Evolutionary conservation across 139 green algal species (phyloP), one percentile per base, ranked within the genome.

Genomic region (Coccomyxa sp.): DNA sequence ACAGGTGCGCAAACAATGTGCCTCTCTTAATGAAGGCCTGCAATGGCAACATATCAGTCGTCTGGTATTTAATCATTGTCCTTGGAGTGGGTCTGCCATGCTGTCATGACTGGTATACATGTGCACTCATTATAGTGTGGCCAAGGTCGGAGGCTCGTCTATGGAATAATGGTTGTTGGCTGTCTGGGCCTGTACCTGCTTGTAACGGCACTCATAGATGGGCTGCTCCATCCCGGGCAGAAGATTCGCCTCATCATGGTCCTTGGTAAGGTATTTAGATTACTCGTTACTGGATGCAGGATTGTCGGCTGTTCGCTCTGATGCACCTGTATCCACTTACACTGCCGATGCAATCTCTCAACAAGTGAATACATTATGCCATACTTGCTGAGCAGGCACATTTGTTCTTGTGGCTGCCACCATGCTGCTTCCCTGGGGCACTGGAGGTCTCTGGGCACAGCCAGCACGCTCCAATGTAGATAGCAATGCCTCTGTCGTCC

Each of bases 361-460:
- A 31, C 71, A 77, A 15, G 9, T 77, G 71, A 51, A 10, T 77
- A 74, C 66, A 30, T 77, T 3, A 31, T 27, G 17, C 14, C 12
- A 77, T 45, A 9, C 12, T 77, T 18, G 14, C 0, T 77, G n/a
- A 15, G 71, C 45, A 32, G 16, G 71, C 31, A 77, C 32, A 4
- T 77, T 83, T 32, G 78, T 79, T 17, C 84, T 85, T 68, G 66
- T 90, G 76, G 66, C 76, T 28, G 14, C 30, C 13, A 82, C 45
- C 1, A 82, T 88, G 60, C 57, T 88, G 38, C 28, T 88, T 45
- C 81, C 63, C 67, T 83, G 25, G 31, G 28, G n/a, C 58, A 67
- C 58, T 45, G 66, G 25, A n/a, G 82, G 60, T 21, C 12, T 32
- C 30, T 58, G 38, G 59, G 58, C 14, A 58, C 18, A 0, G 75